Percentiles rank a stretch among this genome's conserved stretches.
These are phyloP conservation scores for Puccinia hordei DNA, from an alignment of 1,284 basidiomycete species.

Conservation along the genomic window DNA sequence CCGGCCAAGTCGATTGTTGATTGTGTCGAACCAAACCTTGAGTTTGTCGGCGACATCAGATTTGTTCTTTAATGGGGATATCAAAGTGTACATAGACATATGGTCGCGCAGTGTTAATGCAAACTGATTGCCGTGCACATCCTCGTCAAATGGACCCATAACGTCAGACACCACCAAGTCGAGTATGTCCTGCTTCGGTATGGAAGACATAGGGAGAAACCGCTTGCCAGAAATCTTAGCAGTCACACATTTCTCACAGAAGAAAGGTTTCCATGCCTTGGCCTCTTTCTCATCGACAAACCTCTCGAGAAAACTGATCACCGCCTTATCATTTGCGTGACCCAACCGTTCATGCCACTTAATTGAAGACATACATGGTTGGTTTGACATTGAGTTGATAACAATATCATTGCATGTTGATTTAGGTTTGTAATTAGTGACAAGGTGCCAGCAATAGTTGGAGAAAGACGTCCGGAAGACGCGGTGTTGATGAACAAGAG, in stretches of 20 bases:
- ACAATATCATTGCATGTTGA: background rate
- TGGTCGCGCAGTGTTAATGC: background rate
- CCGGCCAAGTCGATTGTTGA: background rate
- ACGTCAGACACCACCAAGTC: slow-evolving; percentile 26
- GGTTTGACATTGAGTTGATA: background rate
- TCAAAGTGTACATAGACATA: slow-evolving; percentile 5
- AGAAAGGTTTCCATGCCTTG: background rate
- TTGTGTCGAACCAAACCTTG: background rate
- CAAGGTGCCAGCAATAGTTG: background rate
- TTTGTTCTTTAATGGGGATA: background rate
- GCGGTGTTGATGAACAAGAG: background rate
- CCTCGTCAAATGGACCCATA: background rate
- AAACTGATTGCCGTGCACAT: slow-evolving; percentile 15
- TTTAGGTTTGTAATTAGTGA: background rate
- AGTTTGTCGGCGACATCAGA: background rate
- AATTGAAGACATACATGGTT: background rate
- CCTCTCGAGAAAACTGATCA: background rate
- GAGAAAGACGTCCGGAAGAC: background rate
- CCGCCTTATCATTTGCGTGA: background rate
- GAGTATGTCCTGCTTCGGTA: background rate
- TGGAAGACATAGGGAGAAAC: background rate
- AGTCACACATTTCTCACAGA: background rate
- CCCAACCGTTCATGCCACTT: background rate
- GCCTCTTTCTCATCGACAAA: background rate
- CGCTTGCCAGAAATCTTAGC: background rate